Percentiles rank a stretch among this genome's conserved stretches.
Conservation (phyloP, 352 stramenopile genomes). For the Blastocystis sp. region DNA sequence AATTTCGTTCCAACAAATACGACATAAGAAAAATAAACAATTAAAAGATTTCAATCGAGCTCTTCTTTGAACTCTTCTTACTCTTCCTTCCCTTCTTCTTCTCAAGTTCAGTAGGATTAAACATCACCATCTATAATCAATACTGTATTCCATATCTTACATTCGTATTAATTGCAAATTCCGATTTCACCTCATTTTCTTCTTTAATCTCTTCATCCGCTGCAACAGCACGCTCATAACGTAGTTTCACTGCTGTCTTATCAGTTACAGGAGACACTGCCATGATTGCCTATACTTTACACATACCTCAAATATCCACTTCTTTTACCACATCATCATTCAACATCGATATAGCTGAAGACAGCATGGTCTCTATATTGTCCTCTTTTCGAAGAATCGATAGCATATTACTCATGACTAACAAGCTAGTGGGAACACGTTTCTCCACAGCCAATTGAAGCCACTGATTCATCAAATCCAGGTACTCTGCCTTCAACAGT, state of each 20-base stretch:
- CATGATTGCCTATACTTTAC: conserved; percentile 59
- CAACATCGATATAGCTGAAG: conserved; percentile 44
- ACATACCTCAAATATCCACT: neutral
- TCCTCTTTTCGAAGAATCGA: conserved; percentile 5
- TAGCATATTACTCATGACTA: conserved; percentile 55
- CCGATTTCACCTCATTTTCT: conserved; percentile 40
- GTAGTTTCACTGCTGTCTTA: conserved; percentile 32
- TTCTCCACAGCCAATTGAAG: conserved; percentile 45
- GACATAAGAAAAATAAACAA: neutral
- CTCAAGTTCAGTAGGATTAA: conserved; percentile 12
- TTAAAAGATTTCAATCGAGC: neutral
- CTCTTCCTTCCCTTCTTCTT: conserved; percentile 39
- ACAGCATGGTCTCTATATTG: conserved; percentile 18
- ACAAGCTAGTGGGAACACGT: conserved; percentile 26
- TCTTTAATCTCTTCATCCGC: conserved; percentile 58
- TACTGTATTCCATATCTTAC: neutral
- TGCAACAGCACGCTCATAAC: conserved; percentile 52
- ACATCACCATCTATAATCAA: conserved; percentile 10
- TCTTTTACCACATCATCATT: conserved; percentile 62
- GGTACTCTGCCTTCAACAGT: conserved; percentile 35
- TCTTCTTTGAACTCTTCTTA: conserved; percentile 17
- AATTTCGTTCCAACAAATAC: neutral
- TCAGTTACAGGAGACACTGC: conserved; percentile 18
- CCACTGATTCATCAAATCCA: conserved; percentile 52
- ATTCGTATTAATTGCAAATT: conserved; percentile 49